Conservation (phyloP, 2,329 filamentous ascomycete species). For the Penicillium occitanis region DNA sequence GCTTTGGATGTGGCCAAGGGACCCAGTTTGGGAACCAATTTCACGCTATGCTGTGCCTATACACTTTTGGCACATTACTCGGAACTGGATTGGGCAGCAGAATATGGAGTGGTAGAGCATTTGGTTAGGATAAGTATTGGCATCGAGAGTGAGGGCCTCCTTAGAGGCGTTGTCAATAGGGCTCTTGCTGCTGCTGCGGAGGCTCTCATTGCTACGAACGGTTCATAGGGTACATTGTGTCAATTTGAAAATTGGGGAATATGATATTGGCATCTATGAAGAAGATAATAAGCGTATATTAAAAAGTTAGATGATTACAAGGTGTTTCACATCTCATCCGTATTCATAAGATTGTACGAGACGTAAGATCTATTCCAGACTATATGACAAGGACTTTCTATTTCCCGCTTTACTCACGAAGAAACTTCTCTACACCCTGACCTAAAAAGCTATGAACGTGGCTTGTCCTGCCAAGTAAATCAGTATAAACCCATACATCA, state of each 20-base stretch:
- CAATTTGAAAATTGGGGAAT: not conserved
- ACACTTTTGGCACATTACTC: conserved; percentile 27
- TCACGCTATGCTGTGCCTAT: conserved; percentile 30
- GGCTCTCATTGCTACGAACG: not conserved
- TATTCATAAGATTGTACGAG: not conserved
- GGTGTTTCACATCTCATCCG: not conserved
- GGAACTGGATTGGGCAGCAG: conserved; percentile 32
- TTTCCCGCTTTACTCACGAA: not conserved
- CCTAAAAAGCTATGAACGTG: not conserved
- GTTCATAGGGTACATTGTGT: not conserved
- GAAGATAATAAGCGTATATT: not conserved
- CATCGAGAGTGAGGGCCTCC: conserved; percentile 17
- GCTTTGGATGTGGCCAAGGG: conserved; percentile 34
- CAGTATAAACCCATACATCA: not conserved
- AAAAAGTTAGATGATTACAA: not conserved
- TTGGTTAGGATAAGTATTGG: conserved; percentile 28
- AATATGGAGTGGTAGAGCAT: conserved; percentile 29
- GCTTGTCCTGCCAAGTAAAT: not conserved
- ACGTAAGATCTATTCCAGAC: not conserved
- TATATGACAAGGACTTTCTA: not conserved
- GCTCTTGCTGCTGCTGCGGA: conserved; percentile 5
- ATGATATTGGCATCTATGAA: not conserved
- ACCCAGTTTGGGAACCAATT: conserved; percentile 32
- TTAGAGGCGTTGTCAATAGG: not conserved
- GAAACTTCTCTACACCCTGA: not conserved